A percentile compares a stretch with the other conserved stretches of the same genome.
These are phyloP conservation scores for Morella rubra DNA, from an alignment of 306 rosid genomes.

Conservation along the genomic window DNA sequence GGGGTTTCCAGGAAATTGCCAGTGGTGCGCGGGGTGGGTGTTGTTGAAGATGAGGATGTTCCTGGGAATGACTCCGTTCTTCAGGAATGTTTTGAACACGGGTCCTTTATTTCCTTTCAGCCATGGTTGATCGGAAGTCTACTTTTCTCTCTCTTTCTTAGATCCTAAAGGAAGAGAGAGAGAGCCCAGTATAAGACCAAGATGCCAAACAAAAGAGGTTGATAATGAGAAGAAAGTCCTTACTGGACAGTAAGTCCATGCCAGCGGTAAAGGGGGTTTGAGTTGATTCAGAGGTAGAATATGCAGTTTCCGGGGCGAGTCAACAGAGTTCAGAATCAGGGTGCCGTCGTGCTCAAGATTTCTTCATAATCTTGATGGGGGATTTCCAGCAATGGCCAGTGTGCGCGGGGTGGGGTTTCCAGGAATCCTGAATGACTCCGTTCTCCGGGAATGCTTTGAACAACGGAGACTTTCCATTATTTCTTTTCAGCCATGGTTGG, in stretches of 20 bases:
- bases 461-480: conserved; percentile 10
- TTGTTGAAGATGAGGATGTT: conserved; percentile 64
- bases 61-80: conserved; percentile 68
- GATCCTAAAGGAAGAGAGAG: too few relatives aligned
- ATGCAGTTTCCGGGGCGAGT: conserved; percentile 52
- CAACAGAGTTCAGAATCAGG: conserved; percentile 61
- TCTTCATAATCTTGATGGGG: conserved; percentile 37
- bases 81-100: conserved; percentile 54
- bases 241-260: conserved; percentile 66
- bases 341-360: conserved; percentile 58
- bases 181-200: conserved; percentile 48
- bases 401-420: conserved; percentile 13
- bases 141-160: too few relatives aligned
- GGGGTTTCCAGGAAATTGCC: neutral
- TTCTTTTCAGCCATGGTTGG: conserved; percentile 35
- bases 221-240: neutral
- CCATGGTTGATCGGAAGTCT: too few relatives aligned
- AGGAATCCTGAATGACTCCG: conserved; percentile 61
- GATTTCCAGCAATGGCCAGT: neutral
- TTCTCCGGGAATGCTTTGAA: conserved; percentile 64
- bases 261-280: conserved; percentile 42
- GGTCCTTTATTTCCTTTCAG: too few relatives aligned
- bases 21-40: neutral
- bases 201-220: conserved; percentile 4
- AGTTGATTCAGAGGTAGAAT: conserved; percentile 70